phyloP scores from a whole-genome alignment of 768 basidiomycete genomes.

The Suillus tomentosus region DNA sequence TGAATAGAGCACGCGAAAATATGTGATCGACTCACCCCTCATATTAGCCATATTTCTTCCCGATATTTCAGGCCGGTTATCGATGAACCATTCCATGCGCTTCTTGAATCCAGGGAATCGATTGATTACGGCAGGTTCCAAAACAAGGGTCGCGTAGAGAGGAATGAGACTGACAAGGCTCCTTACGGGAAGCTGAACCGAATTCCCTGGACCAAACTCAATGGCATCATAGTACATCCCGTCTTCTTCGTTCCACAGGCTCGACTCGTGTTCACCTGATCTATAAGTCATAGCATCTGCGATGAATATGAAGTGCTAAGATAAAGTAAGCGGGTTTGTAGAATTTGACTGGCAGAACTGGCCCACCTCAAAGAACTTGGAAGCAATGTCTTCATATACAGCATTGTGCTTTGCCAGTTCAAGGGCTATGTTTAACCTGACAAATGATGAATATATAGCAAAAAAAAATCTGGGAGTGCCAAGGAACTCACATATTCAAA shows the following conservation, averaged over 20 bases:
- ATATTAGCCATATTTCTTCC: constrained; percentile 96
- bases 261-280: constrained; percentile 73
- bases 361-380: constrained; percentile 89
- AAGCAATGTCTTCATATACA: constrained; percentile 98
- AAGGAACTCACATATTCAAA: constrained; percentile 77
- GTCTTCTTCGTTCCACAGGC: constrained; percentile 95
- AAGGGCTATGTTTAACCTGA: constrained; percentile 93
- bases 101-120: constrained; percentile 98
- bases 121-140: constrained; percentile 88
- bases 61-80: constrained; percentile 87
- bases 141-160: constrained; percentile 89
- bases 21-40: constrained; percentile 54
- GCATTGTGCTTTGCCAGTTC: constrained; percentile 97
- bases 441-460: constrained; percentile 9
- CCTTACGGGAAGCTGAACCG: constrained; percentile 91
- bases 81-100: constrained; percentile 97
- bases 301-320: constrained; percentile 95
- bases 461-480: background rate
- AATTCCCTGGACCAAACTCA: constrained; percentile 76
- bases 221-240: constrained; percentile 99
- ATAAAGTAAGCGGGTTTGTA: constrained; percentile 18
- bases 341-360: constrained; percentile 5
- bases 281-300: constrained; percentile 97
- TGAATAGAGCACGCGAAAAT: constrained; percentile 4
- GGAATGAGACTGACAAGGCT: constrained; percentile 98